Evolutionary conservation across 2,329 filamentous ascomycete species (phyloP), one percentile per base, ranked within the genome.

Genomic region (Pyrenophora tritici-repentis): DNA sequence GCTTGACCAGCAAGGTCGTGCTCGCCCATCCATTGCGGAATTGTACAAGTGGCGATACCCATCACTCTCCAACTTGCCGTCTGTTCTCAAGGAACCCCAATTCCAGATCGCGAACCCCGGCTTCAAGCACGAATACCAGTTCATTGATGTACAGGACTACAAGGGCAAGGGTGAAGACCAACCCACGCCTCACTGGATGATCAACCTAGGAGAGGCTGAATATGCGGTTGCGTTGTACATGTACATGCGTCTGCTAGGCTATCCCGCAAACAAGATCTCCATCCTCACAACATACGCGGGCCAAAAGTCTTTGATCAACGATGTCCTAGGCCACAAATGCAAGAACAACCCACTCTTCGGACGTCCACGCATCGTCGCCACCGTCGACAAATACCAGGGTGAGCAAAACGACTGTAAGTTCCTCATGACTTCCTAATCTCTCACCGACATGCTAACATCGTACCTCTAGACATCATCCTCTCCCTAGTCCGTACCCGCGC

Each of bases 321-420:
- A 99, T 73, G 91, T 99, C 3, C 76, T 99, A 43, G 79, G 78
- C 12, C 90, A 95, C 69, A 83, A 94, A 51, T 99, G 94, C 73
- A 87, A 86, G 32, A 88, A 84, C 63, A 95, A 91, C 64, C 78
- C 86, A 2, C 78, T 97, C 16, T 99, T 99, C 75, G 92, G 93
- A 7, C 78, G 96, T 73, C 94, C 94, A 14, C 89, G 87, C 73
- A 87, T 89, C 45, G 90, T 99, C 22, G 92, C 90, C 3, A 99
- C 95, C 4, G 93, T 99, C 57, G 94, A 99, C 78, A 97, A 96
- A 73, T 99, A 97, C 68, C 94, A 99, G 78, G 95, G 94, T 72
- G 94, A 99, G 79, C 94, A 99, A 76, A 99, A 99, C 75, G 94
- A 99, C 69, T 97, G 90, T 94, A 81, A 81, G 89, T 85, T 16